phyloP scores from a whole-genome alignment of 192 early-diverging fungal genomes.

The Coemansia sp. region DNA sequence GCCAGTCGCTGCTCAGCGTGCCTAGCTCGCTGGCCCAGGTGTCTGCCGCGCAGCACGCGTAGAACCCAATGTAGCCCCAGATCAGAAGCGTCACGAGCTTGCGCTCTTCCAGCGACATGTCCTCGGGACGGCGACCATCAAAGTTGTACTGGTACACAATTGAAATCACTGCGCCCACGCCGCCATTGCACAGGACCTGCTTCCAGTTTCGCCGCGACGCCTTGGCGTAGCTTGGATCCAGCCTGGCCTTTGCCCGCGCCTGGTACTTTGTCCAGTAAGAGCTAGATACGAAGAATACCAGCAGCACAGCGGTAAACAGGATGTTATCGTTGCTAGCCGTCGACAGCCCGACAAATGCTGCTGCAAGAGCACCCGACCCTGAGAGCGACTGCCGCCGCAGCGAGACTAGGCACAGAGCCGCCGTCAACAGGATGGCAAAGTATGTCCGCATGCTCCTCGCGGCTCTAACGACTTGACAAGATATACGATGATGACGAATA shows the following conservation, averaged over 20 bases:
- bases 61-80: slow-evolving; percentile 62
- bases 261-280: slow-evolving; percentile 61
- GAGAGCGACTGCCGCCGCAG: slow-evolving; percentile 73
- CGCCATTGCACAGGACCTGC: slow-evolving; percentile 66
- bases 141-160: slow-evolving; percentile 47
- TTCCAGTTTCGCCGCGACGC: slow-evolving; percentile 60
- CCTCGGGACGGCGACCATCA: slow-evolving; percentile 27
- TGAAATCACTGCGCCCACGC: slow-evolving; percentile 45
- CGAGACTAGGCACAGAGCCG: slow-evolving; percentile 29
- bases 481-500: not conserved
- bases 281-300: slow-evolving; percentile 77
- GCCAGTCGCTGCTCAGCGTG: slow-evolving; percentile 72
- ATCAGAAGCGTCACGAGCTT: slow-evolving; percentile 53
- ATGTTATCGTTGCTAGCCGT: slow-evolving; percentile 71
- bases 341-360: slow-evolving; percentile 71
- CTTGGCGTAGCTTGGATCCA: slow-evolving; percentile 53
- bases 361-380: slow-evolving; percentile 68
- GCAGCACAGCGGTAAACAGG: slow-evolving; percentile 67
- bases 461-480: no score
- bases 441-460: slow-evolving; percentile 28
- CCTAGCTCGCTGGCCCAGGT: slow-evolving; percentile 93
- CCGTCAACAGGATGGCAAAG: slow-evolving; percentile 33
- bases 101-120: slow-evolving; percentile 20
- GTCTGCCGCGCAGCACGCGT: slow-evolving; percentile 70
- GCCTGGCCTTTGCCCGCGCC: slow-evolving; percentile 26